Evolutionary conservation across 352 stramenopile species (phyloP), one percentile per base, ranked within the genome.

Genomic region (Pythium biforme): DNA sequence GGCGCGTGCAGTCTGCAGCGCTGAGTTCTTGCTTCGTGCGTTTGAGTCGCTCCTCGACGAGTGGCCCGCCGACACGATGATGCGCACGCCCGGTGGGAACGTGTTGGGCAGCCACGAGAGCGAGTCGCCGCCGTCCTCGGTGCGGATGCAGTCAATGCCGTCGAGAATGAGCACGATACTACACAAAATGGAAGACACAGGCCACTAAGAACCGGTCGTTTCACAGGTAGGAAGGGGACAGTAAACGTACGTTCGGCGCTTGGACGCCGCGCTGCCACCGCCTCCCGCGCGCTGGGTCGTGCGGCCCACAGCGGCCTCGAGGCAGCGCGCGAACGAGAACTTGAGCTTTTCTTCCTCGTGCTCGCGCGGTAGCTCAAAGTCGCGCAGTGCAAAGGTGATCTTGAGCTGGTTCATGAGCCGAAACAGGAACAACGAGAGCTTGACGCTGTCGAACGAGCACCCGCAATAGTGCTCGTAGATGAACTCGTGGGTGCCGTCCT

Each of bases 321-420:
- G 74, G 49, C 86, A 94, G 9, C 86, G 76, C 23, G 66, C 81
- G 22, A 94, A 83, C 0, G 86, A 92, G 23, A 93, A 94, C 62
- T 92, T 92, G 63, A 94, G 77, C 59, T 93, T 92, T 53, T 94
- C 83, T 59, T 94, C 86, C 43, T 94, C 83, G 61, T 92, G 77
- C 26, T 92, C 83, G 27, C 69, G 79, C 12, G 83, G 83, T 8
- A 93, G 70, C 53, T 94, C 86, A 53, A 94, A 94, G 25, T 94
- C 86, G 0, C 77, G 73, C n/a, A 94, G 75, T 9, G 50, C 74
- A 45, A 86, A 90, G 22, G 78, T 82, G 22, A 79, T 70, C 41
- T 90, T 90, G 63, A 94, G 72, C 58, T 92, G 77, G 50, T 79
- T 74, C 82, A 94, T 93, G 56, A 92, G 79, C 26, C 86, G 78